phyloP scores from a whole-genome alignment of 768 basidiomycete species.

The Infundibulicybe gibba region DNA sequence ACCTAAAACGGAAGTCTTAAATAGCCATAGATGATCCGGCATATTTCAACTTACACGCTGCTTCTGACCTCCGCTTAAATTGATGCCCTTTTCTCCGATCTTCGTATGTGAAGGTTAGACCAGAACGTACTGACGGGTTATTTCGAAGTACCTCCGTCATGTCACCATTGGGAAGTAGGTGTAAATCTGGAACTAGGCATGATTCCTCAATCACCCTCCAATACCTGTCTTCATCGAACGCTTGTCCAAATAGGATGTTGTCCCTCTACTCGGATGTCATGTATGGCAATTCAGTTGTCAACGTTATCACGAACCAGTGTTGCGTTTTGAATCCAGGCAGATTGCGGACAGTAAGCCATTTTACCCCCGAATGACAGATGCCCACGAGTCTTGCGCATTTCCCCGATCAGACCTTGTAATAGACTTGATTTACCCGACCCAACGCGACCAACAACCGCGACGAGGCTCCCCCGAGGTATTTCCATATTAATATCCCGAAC shows the following conservation, averaged over 20 bases:
- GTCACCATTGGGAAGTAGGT: slow-evolving; percentile 66
- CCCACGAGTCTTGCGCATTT: slow-evolving; percentile 57
- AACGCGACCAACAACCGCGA: slow-evolving; percentile 65
- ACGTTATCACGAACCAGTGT: slow-evolving; percentile 39
- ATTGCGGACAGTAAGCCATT: slow-evolving; percentile 70
- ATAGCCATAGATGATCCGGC: neutral
- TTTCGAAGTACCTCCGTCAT: slow-evolving; percentile 52
- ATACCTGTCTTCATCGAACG: slow-evolving; percentile 61
- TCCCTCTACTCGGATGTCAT: slow-evolving; percentile 37
- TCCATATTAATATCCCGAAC: slow-evolving; percentile 46
- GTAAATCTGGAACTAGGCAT: slow-evolving; percentile 59
- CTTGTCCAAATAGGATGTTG: slow-evolving; percentile 65
- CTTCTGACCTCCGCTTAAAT: slow-evolving; percentile 64
- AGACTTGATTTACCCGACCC: slow-evolving; percentile 68
- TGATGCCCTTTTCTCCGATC: slow-evolving; percentile 75
- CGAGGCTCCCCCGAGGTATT: slow-evolving; percentile 54
- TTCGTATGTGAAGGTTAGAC: slow-evolving; percentile 13
- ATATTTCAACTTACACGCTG: slow-evolving; percentile 36
- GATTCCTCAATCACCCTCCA: slow-evolving; percentile 60
- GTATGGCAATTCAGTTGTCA: neutral
- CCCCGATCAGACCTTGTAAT: slow-evolving; percentile 63
- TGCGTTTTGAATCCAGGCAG: slow-evolving; percentile 76
- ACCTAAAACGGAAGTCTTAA: slow-evolving; percentile 28
- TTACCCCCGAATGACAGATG: slow-evolving; percentile 56
- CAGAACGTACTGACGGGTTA: neutral